phyloP scores from a whole-genome alignment of 2,329 filamentous ascomycete species.

The Diplodia mutila region DNA sequence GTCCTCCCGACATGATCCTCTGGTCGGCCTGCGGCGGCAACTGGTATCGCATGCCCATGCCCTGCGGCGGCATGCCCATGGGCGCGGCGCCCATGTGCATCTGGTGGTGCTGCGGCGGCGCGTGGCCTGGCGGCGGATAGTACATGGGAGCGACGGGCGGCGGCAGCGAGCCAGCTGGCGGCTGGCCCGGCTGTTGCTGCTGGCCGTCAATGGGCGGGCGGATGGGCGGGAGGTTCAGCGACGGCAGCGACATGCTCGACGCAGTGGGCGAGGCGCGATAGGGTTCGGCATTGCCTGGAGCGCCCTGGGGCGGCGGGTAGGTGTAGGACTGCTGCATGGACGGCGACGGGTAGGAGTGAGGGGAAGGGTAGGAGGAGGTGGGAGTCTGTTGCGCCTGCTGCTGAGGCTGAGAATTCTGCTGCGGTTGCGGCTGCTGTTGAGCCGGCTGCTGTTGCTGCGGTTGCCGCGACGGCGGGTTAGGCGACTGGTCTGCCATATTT shows the following conservation, averaged over 20 bases:
- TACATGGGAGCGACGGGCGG: conserved; percentile 60
- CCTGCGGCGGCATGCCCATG: conserved; percentile 51
- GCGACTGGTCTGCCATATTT: conserved; percentile 27
- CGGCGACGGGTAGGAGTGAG: conserved; percentile 55
- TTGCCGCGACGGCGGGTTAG: conserved; percentile 24
- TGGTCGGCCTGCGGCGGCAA: conserved; percentile 57
- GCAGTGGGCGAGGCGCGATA: conserved; percentile 53
- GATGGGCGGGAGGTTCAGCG: conserved; percentile 56
- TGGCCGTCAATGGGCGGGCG: conserved; percentile 51
- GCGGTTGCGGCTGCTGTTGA: conserved; percentile 25
- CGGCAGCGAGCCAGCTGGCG: conserved; percentile 52
- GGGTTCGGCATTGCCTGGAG: conserved; percentile 44
- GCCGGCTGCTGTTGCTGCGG: conserved; percentile 21
- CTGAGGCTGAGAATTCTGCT: conserved; percentile 23
- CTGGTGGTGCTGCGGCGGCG: conserved; percentile 32
- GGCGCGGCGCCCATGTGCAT: conserved; percentile 39
- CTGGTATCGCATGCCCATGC: conserved; percentile 58
- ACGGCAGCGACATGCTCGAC: conserved; percentile 49
- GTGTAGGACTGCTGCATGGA: conserved; percentile 54
- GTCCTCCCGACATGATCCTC: conserved; percentile 63
- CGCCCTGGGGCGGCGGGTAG: conserved; percentile 49
- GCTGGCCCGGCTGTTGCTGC: conserved; percentile 37
- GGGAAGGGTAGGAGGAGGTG: conserved; percentile 51
- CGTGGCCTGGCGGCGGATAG: conserved; percentile 51
- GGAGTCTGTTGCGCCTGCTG: conserved; percentile 32